Evolutionary conservation across 2,329 filamentous ascomycete genomes (phyloP), one percentile per base, ranked within the genome.

Genomic region (Nannizziopsis barbatae): DNA sequence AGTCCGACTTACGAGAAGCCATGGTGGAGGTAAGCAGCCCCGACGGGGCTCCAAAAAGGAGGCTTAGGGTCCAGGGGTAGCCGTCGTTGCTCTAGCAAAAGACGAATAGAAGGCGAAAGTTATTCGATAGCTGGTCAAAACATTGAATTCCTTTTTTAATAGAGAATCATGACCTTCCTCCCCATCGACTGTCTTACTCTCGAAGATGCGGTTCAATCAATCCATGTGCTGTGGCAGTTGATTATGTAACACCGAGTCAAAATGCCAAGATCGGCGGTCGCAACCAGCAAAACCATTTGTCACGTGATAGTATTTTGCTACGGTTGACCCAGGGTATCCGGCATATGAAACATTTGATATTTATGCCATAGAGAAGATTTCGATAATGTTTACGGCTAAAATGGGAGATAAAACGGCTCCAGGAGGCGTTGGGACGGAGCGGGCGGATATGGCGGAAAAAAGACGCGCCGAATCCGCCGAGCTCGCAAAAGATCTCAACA

Each of bases 1-100:
- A 40, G 30, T 47, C 44, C 47, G 46, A 69, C 74, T 62, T 69
- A 77, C 75, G 69, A 62, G 75, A 77, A 66, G 72, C 72, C 75
- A 79, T 79, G 66, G 64, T 65, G 70, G 71, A 63, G 68, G 68
- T 69, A 60, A 60, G 65, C 65, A 71, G 70, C 72, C 71, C 72
- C 68, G 57, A 56, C 55, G 63, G 64, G 62, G 59, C 53, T 52
- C 58, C 52, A 51, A 52, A 52, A 42, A 36, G 15, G 36, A 17
- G 30, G 31, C n/a, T 36, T 41, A 42, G 27, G 37, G 38, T 37
- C 27, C 42, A 33, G 47, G 38, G 42, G 46, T 40, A 50, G 45
- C 42, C 15, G 32, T 36, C 15, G 33, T 11, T 20, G 37, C 36
- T 40, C 36, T 20, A 44, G 37, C 7, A 14, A 9, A 18, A 33